Evolutionary conservation across 2,329 filamentous ascomycete genomes (phyloP).

Genomic region (Pyrenophora tritici-repentis): DNA sequence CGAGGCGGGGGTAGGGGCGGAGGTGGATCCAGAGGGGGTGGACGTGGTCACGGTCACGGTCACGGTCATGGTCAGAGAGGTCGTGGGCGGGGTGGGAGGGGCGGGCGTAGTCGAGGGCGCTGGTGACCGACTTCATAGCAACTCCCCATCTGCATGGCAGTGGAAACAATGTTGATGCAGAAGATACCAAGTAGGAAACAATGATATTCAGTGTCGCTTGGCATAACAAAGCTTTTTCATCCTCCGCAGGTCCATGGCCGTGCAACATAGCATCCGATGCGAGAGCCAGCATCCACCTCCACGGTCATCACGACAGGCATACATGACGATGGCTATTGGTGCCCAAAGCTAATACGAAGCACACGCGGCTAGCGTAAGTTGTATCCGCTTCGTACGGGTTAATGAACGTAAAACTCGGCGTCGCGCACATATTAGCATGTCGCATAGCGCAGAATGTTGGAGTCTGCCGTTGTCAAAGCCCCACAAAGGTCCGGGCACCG

Average conservation of each 20-base stretch:
- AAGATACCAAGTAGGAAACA: neutral
- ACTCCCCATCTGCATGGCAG: constrained; percentile 1
- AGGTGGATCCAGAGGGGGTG: constrained; percentile 36
- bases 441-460: constrained; percentile 18
- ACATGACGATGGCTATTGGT: constrained; percentile 15
- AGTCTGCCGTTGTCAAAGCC: constrained; percentile 17
- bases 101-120: constrained; percentile 33
- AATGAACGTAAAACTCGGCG: constrained; percentile 9
- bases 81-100: constrained; percentile 16
- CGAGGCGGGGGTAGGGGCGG: constrained; percentile 36
- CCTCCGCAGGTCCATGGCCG: neutral
- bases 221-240: neutral
- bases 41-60: constrained; percentile 26
- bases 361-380: constrained; percentile 25
- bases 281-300: neutral
- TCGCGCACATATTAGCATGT: constrained; percentile 25
- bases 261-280: neutral
- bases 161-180: neutral
- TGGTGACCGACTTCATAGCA: constrained; percentile 25
- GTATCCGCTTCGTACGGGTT: constrained; percentile 9
- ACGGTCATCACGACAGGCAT: constrained; percentile 3
- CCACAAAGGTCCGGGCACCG: constrained; percentile 18
- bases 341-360: constrained; percentile 11
- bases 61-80: constrained; percentile 27
- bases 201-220: too few relatives aligned